Evolutionary conservation across 2,329 filamentous ascomycete species (phyloP).

Genomic region (Alternaria atra): DNA sequence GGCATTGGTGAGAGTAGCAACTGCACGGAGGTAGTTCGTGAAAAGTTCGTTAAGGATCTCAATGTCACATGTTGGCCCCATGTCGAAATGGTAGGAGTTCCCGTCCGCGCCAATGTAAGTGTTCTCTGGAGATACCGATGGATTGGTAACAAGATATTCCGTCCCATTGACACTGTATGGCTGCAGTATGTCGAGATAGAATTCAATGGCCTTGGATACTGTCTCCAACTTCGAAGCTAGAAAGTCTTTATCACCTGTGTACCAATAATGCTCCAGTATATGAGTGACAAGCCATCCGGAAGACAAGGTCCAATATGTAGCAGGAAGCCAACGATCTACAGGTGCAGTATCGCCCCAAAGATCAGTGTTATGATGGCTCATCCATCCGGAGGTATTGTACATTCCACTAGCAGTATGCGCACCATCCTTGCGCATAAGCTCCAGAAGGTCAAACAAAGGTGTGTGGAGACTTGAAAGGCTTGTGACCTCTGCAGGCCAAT

Average conservation of each 20-base stretch:
- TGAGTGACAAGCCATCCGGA: slow-evolving; percentile 40
- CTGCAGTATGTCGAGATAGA: slow-evolving; percentile 10
- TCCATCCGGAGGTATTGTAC: slow-evolving; percentile 36
- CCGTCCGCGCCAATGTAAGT: slow-evolving; percentile 44
- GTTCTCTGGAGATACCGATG: slow-evolving; percentile 54
- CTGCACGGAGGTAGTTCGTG: slow-evolving; percentile 35
- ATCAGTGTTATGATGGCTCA: slow-evolving; percentile 40
- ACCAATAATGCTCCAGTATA: slow-evolving; percentile 34
- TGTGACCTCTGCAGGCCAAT: slow-evolving; percentile 52
- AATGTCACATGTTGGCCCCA: slow-evolving; percentile 57
- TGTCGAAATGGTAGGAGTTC: slow-evolving; percentile 19
- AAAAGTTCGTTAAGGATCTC: slow-evolving; percentile 56
- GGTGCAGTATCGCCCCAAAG: slow-evolving; percentile 37
- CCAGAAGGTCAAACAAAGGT: slow-evolving; percentile 55
- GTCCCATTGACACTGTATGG: slow-evolving; percentile 7
- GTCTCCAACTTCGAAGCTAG: slow-evolving; percentile 19
- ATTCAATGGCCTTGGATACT: slow-evolving; percentile 4
- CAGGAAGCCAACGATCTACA: slow-evolving; percentile 35
- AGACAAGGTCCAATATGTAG: slow-evolving; percentile 38
- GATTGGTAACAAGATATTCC: slow-evolving; percentile 43
- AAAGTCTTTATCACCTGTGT: slow-evolving; percentile 26
- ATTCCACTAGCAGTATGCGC: slow-evolving; percentile 26
- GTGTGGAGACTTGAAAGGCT: slow-evolving; percentile 50
- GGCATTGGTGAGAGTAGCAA: neutral
- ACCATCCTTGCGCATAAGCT: slow-evolving; percentile 49